These are phyloP conservation scores for Hyphopichia wangnamkhiaoensis DNA, from an alignment of 1,139 yeast genomes.

Conservation along the genomic window DNA sequence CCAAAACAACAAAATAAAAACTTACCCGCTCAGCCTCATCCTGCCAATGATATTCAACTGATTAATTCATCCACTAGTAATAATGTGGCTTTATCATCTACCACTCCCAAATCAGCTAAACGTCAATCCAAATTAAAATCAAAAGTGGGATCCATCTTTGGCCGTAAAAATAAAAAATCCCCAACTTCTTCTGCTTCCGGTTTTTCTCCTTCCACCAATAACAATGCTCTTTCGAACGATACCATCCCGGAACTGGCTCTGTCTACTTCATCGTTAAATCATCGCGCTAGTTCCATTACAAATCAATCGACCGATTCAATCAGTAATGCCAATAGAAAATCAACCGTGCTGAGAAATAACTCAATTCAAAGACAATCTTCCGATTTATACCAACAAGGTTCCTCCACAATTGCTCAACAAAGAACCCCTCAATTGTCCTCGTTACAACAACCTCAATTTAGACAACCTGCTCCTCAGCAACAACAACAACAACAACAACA, in stretches of 20 bases:
- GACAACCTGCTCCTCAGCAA: neutral
- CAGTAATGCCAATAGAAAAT: slow-evolving; percentile 10
- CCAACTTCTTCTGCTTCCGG: neutral
- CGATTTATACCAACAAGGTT: slow-evolving; percentile 1
- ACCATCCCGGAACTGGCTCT: slow-evolving; percentile 37
- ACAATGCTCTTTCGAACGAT: slow-evolving; percentile 17
- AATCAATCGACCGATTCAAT: slow-evolving; percentile 2
- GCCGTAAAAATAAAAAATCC: slow-evolving; percentile 54
- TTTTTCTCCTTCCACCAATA: slow-evolving; percentile 5
- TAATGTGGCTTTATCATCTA: neutral
- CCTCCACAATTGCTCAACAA: neutral
- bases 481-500: neutral
- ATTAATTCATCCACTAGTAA: slow-evolving; percentile 4
- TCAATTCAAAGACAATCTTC: slow-evolving; percentile 3
- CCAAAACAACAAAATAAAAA: slow-evolving; percentile 5
- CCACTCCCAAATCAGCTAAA: slow-evolving; percentile 13
- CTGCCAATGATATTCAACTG: slow-evolving; percentile 6
- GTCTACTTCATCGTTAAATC: slow-evolving; percentile 15
- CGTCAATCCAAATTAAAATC: slow-evolving; percentile 58
- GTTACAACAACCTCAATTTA: slow-evolving; percentile 2
- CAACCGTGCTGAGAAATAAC: slow-evolving; percentile 13
- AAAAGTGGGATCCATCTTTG: slow-evolving; percentile 82
- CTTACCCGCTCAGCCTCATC: slow-evolving; percentile 2
- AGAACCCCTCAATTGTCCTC: slow-evolving; percentile 3
- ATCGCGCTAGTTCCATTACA: neutral